Conservation (phyloP, 1,284 basidiomycete genomes). For the Athelia sp. region DNA sequence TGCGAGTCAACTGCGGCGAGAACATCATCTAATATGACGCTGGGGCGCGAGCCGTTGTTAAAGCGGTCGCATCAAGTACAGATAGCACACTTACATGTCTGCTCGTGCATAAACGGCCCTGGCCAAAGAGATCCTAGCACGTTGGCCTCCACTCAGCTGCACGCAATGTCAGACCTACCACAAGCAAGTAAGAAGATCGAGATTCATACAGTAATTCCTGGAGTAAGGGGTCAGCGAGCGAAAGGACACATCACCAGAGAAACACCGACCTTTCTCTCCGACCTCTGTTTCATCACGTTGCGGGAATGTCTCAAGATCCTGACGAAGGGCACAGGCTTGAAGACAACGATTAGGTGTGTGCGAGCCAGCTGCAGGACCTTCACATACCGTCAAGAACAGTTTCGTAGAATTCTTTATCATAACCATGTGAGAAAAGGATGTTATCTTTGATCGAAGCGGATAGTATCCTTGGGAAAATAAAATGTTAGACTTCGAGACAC, state of each 20-base stretch:
- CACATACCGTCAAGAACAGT: constrained; percentile 69
- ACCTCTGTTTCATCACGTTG: constrained; percentile 76
- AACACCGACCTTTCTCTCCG: constrained; percentile 56
- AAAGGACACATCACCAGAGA: background rate
- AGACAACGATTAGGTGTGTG: constrained; percentile 1
- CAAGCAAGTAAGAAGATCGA: background rate
- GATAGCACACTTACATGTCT: constrained; percentile 41
- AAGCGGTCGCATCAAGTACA: background rate
- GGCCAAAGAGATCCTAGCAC: constrained; percentile 43
- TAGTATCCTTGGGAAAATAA: constrained; percentile 55
- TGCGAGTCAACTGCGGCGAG: constrained; percentile 70
- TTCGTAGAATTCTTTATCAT: constrained; percentile 75
- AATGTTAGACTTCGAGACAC: background rate
- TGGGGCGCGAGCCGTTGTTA: constrained; percentile 1
- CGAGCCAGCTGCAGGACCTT: background rate
- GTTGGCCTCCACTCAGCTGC: constrained; percentile 63
- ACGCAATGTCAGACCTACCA: background rate
- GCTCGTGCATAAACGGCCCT: constrained; percentile 46
- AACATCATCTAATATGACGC: constrained; percentile 70
- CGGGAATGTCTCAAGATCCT: constrained; percentile 74
- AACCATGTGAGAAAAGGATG: constrained; percentile 87
- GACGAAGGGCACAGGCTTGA: constrained; percentile 79
- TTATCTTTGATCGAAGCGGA: constrained; percentile 84
- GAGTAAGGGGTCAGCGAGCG: background rate
- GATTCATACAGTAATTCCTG: constrained; percentile 33